Conservation (phyloP, 257 asterid species). For the Vinca minor region DNA sequence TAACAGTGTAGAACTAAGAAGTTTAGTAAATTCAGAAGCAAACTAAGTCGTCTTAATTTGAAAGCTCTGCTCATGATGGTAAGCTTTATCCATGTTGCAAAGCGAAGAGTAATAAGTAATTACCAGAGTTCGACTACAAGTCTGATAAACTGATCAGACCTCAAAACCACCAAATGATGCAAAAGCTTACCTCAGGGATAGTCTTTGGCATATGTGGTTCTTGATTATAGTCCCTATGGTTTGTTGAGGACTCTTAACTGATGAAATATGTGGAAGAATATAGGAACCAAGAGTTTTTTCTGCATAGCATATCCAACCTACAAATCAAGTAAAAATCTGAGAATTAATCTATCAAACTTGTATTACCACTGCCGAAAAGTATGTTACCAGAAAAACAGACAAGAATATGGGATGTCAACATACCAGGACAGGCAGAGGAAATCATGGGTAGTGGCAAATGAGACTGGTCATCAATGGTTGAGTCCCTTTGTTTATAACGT, state of each 20-base stretch:
- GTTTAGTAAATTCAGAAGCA: neutral
- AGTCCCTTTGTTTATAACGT: conserved; percentile 50
- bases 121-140: neutral
- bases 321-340: conserved; percentile 15
- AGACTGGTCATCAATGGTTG: conserved; percentile 34
- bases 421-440: conserved; percentile 98
- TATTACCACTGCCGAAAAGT: neutral
- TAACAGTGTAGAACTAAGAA: neutral
- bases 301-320: conserved; percentile 99
- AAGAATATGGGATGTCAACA: neutral
- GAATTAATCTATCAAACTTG: neutral
- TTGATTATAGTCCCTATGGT: conserved; percentile 78
- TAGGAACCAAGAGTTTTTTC: conserved; percentile 93
- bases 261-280: conserved; percentile 86
- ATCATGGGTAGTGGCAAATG: conserved; percentile 63
- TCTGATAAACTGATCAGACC: neutral
- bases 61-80: neutral
- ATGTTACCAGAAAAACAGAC: neutral
- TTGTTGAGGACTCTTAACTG: conserved; percentile 98
- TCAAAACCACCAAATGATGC: neutral
- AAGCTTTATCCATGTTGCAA: neutral
- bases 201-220: conserved; percentile 49
- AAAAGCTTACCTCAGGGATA: conserved; percentile 49
- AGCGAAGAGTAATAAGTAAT: neutral
- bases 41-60: neutral